A percentile compares a stretch with the other conserved stretches of the same genome.
Conservation (phyloP, 176 grass and related monocot genomes). For the Urochloa ruziziensis region DNA sequence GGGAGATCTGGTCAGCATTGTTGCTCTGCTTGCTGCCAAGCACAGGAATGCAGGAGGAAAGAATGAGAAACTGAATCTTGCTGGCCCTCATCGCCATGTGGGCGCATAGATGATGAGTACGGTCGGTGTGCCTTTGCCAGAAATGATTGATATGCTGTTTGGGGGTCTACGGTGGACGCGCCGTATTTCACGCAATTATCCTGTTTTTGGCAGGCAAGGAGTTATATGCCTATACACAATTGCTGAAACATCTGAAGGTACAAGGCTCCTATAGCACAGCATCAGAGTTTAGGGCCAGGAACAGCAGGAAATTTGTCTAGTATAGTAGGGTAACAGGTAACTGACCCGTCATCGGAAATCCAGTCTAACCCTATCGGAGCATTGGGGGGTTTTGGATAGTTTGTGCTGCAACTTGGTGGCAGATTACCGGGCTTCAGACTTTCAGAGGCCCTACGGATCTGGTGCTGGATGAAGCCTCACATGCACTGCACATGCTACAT, state of each 20-base stretch:
- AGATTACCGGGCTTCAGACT: slow-evolving; percentile 14
- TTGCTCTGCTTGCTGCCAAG: neutral
- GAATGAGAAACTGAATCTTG: slow-evolving; percentile 20
- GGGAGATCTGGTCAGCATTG: neutral
- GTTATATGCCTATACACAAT: neutral
- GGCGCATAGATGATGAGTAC: neutral
- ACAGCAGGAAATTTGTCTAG: slow-evolving; percentile 1
- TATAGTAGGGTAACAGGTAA: no score
- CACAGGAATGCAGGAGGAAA: neutral
- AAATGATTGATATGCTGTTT: slow-evolving; percentile 24
- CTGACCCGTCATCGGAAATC: neutral
- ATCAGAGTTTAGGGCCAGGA: slow-evolving; percentile 7
- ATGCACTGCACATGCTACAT: slow-evolving; percentile 49
- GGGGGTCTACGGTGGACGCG: neutral
- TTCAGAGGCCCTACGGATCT: slow-evolving; percentile 26
- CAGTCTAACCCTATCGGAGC: neutral
- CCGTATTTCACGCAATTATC: neutral
- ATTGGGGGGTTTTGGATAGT: slow-evolving; percentile 14
- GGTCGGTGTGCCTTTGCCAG: neutral
- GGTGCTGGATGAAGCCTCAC: slow-evolving; percentile 41
- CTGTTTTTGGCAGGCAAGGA: slow-evolving; percentile 7
- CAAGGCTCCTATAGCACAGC: neutral
- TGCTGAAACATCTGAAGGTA: slow-evolving; percentile 1
- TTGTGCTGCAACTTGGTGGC: slow-evolving; percentile 37
- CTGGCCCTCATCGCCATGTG: slow-evolving; percentile 12